Percentiles rank a stretch among this genome's conserved stretches.
Evolutionary conservation across 306 rosid species (phyloP).

Genomic region (Echinosophora koreensis): DNA sequence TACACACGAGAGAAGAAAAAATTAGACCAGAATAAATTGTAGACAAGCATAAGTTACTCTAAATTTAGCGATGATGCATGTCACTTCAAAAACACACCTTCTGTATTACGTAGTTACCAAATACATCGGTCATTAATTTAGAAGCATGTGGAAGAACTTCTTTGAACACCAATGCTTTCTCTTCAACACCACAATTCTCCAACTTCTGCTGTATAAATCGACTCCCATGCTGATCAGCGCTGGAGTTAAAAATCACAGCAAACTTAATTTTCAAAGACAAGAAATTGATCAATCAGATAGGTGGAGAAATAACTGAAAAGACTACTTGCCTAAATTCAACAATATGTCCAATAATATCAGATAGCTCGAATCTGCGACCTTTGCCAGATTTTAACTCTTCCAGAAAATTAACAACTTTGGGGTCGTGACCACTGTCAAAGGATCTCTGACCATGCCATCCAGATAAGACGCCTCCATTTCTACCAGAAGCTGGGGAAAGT

Average conservation of each 20-base stretch:
- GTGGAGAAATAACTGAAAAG: slow-evolving; percentile 25
- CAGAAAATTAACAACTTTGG: slow-evolving; percentile 57
- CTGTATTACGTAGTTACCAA: slow-evolving; percentile 60
- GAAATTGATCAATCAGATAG: slow-evolving; percentile 17
- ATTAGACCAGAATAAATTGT: slow-evolving; percentile 3
- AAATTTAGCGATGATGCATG: neutral
- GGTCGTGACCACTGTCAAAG: slow-evolving; percentile 56
- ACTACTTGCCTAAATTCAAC: slow-evolving; percentile 61
- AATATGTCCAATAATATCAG: slow-evolving; percentile 62
- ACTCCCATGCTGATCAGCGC: slow-evolving; percentile 61
- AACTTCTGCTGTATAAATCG: slow-evolving; percentile 61
- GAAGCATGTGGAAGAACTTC: slow-evolving; percentile 59
- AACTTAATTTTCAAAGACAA: slow-evolving; percentile 31
- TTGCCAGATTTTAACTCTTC: slow-evolving; percentile 64
- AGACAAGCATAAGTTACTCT: neutral
- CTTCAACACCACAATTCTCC: slow-evolving; percentile 47
- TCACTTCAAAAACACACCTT: slow-evolving; percentile 41
- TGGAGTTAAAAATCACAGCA: slow-evolving; percentile 37
- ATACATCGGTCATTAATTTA: slow-evolving; percentile 58
- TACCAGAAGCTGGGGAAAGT: slow-evolving; percentile 49
- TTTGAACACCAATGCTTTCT: slow-evolving; percentile 52
- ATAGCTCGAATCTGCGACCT: slow-evolving; percentile 65
- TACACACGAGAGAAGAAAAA: neutral
- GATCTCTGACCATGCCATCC: slow-evolving; percentile 62
- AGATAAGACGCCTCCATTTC: slow-evolving; percentile 50